A percentile compares a stretch with the other conserved stretches of the same genome.
phyloP scores from a whole-genome alignment of 768 basidiomycete genomes.

The Mycena albidolilacea region DNA sequence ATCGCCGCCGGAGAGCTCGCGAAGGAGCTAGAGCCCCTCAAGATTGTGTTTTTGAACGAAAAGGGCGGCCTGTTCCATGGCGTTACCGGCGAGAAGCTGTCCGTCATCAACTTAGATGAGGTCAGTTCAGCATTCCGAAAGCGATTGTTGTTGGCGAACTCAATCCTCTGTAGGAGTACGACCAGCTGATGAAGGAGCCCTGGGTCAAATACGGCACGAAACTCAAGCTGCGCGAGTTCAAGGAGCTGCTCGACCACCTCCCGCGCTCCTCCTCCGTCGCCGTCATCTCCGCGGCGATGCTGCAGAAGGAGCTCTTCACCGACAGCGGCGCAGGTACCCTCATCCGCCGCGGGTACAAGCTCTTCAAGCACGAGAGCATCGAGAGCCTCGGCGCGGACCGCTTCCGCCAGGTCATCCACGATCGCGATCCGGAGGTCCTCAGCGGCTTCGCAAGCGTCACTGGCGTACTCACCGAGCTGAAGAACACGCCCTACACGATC shows the following conservation, averaged over 20 bases:
- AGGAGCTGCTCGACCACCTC: constrained; percentile 97
- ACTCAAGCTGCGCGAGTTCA: constrained; percentile 98
- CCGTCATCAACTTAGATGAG: constrained; percentile 98
- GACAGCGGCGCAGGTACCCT: constrained; percentile 98
- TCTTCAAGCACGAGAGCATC: constrained; percentile 89
- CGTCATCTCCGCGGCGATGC: constrained; percentile 92
- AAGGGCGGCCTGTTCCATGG: constrained; percentile 99
- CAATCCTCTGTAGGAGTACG: constrained; percentile 80
- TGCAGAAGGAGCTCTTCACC: constrained; percentile 99
- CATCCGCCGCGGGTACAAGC: constrained; percentile 97
- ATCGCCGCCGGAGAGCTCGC: constrained; percentile 98
- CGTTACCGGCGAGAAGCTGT: constrained; percentile 95
- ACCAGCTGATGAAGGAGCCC: constrained; percentile 95
- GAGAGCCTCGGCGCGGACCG: constrained; percentile 93
- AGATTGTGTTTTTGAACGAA: constrained; percentile 98
- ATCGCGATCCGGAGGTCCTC: constrained; percentile 94
- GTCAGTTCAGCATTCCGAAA: constrained; percentile 54
- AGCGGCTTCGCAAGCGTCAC: constrained; percentile 89
- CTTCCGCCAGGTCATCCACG: constrained; percentile 94
- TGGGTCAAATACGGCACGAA: constrained; percentile 99
- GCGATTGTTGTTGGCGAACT: constrained; percentile 11
- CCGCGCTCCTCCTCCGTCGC: constrained; percentile 98
- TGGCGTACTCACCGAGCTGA: constrained; percentile 86
- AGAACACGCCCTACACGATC: constrained; percentile 89
- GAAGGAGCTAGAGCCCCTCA: constrained; percentile 97